A percentile compares a stretch with the other conserved stretches of the same genome.
Evolutionary conservation across 495 filamentous ascomycete genomes (phyloP).

Genomic region (Immersiella caudata): DNA sequence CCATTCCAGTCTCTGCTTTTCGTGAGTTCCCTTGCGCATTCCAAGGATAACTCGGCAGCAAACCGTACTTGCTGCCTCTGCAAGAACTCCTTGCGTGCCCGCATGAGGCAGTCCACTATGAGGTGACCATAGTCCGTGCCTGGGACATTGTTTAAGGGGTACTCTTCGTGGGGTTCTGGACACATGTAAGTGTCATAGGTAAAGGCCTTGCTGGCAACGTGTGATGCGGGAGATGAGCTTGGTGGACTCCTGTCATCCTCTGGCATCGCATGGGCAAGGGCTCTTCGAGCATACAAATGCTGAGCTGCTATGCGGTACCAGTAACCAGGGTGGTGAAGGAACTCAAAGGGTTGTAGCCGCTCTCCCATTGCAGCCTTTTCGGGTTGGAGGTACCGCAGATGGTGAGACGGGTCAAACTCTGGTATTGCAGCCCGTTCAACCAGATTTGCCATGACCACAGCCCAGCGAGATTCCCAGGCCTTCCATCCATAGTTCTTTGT

Average conservation of each 20-base stretch:
- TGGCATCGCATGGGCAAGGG: constrained; percentile 67
- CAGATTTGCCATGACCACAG: constrained; percentile 75
- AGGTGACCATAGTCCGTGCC: constrained; percentile 66
- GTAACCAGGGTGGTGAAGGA: constrained; percentile 84
- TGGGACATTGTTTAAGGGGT: constrained; percentile 51
- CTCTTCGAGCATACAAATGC: constrained; percentile 62
- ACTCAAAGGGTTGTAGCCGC: constrained; percentile 72
- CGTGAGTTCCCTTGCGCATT: constrained; percentile 70
- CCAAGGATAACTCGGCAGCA: constrained; percentile 68
- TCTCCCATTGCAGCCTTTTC: constrained; percentile 73
- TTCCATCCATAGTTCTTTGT: constrained; percentile 83
- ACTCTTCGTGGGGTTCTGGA: constrained; percentile 73
- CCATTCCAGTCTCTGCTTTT: constrained; percentile 63
- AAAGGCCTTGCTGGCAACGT: constrained; percentile 67
- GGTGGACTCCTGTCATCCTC: constrained; percentile 72
- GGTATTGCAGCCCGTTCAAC: constrained; percentile 63
- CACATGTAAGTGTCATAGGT: constrained; percentile 87
- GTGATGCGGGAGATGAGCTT: constrained; percentile 66
- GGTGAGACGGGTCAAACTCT: constrained; percentile 42
- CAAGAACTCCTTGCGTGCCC: constrained; percentile 66
- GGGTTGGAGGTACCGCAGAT: constrained; percentile 57
- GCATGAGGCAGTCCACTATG: constrained; percentile 62
- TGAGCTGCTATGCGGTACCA: constrained; percentile 76
- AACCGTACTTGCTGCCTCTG: constrained; percentile 63
- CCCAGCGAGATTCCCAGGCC: constrained; percentile 86